These are phyloP conservation scores for Rhodofomes roseus DNA, from an alignment of 1,284 basidiomycete species.

Conservation along the genomic window DNA sequence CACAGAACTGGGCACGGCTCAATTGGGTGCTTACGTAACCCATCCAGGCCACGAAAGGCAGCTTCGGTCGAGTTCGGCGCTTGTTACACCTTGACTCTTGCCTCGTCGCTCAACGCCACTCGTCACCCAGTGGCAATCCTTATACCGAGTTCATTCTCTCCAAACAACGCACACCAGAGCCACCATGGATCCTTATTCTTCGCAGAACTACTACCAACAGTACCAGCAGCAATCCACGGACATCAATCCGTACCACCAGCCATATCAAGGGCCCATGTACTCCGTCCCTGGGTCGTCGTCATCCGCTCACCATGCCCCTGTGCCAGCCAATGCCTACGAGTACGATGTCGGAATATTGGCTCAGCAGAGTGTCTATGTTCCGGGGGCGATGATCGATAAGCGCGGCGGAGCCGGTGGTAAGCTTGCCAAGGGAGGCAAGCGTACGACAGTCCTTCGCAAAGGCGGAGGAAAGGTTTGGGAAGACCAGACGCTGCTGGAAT, in stretches of 20 bases:
- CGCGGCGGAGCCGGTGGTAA: conserved; percentile 81
- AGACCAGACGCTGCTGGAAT: conserved; percentile 94
- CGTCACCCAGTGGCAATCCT: background rate
- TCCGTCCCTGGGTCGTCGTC: conserved; percentile 56
- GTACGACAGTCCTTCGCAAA: conserved; percentile 92
- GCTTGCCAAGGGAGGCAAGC: conserved; percentile 85
- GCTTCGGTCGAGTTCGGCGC: background rate
- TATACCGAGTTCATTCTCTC: background rate
- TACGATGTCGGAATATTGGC: conserved; percentile 85
- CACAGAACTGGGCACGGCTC: background rate
- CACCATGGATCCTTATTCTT: conserved; percentile 43
- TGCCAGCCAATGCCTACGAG: conserved; percentile 85
- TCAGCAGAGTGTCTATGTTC: conserved; percentile 85
- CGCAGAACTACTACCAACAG: conserved; percentile 39
- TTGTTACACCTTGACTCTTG: background rate
- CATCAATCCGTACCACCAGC: conserved; percentile 74
- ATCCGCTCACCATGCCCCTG: conserved; percentile 70
- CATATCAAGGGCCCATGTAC: conserved; percentile 72
- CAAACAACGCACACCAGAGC: background rate
- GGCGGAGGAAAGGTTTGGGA: conserved; percentile 97
- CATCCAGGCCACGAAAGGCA: background rate
- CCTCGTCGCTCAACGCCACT: background rate
- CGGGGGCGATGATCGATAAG: conserved; percentile 84
- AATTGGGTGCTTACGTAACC: conserved; percentile 6
- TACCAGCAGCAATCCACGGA: conserved; percentile 49